Conservation (phyloP, 2,329 filamentous ascomycete species). For the Pseudogymnoascus sp. region DNA sequence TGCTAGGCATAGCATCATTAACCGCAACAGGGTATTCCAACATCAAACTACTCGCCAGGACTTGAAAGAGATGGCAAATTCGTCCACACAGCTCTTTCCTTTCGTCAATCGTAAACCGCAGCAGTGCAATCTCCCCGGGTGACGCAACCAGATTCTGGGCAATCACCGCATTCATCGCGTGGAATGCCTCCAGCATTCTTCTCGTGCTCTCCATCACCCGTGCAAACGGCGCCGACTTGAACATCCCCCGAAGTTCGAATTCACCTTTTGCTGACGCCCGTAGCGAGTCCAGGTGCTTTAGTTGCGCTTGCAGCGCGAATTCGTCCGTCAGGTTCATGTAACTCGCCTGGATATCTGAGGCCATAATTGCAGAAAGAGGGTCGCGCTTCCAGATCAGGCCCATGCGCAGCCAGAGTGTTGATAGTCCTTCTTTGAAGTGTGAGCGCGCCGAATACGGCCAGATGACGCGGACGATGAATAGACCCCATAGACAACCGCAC, state of each 20-base stretch:
- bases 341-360: constrained; percentile 45
- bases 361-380: constrained; percentile 65
- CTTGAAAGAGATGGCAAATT: constrained; percentile 80
- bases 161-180: constrained; percentile 91
- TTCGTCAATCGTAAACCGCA: constrained; percentile 72
- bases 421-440: constrained; percentile 83
- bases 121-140: constrained; percentile 70
- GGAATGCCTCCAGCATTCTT: constrained; percentile 84
- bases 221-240: constrained; percentile 64
- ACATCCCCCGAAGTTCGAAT: constrained; percentile 81
- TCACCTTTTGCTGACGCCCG: constrained; percentile 69
- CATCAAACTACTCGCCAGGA: constrained; percentile 88
- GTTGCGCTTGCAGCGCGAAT: constrained; percentile 74
- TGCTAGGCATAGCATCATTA: constrained; percentile 78
- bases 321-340: constrained; percentile 90
- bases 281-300: constrained; percentile 57
- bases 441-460: constrained; percentile 88
- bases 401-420: constrained; percentile 89
- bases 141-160: constrained; percentile 68
- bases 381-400: constrained; percentile 94
- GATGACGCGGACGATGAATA: constrained; percentile 79
- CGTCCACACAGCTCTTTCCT: constrained; percentile 73
- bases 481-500: constrained; percentile 81
- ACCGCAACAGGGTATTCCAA: constrained; percentile 72
- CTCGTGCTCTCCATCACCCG: constrained; percentile 72